Base-by-base conservation (phyloP, 2,329 filamentous ascomycete genomes). In the Exophiala oligosperma region DNA sequence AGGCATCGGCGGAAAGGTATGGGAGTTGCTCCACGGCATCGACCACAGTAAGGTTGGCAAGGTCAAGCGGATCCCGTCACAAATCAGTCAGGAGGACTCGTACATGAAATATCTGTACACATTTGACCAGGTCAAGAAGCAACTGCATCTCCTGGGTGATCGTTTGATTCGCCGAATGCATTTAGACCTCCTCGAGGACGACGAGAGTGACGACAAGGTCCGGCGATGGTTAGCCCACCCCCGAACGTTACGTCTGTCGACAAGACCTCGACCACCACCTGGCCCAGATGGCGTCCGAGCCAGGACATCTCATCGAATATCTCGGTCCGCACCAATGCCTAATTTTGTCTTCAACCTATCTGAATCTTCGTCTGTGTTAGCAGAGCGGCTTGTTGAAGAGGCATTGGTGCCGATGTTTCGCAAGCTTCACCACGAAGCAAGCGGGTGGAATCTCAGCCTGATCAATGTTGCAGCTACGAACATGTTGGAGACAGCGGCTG, bases 31-130 rank as follows among this genome's bases (percentile, higher is more conserved):
- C 1, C 88, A 97, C 70, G 93, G 92, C 4, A 79, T 91, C 28
- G 93, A 97, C 71, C 76, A 85, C 52, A 80, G 82, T 0, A 86
- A 90, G 58, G 91, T 97, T 17, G 85, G 86, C 50, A 80, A 86
- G 62, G 88, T 86, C 1, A 84, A 84, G 65, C 83, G 86, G 46
- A 74, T 95, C 1, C 93, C 93, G 0, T 86, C 85, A 1, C 92
- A 97, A 72, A 95, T 97, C 70, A 94, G 91, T 72, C 94, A 97
- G 63, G 93, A 97, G 70, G 92, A 97, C 73, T 94, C 91, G 14
- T 97, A 96, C 71, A 81, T 84, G 24, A 84, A 86, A 0, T 62
- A 66, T 44, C 77, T 96, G 1, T 83, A 88, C 64, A 85, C 80
- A 0, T 70, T 88, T 52, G 72, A 83, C 1, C 81, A 86, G 58